Conservation (phyloP, 2,329 filamentous ascomycete genomes). For the Hypoxylon sp. region DNA sequence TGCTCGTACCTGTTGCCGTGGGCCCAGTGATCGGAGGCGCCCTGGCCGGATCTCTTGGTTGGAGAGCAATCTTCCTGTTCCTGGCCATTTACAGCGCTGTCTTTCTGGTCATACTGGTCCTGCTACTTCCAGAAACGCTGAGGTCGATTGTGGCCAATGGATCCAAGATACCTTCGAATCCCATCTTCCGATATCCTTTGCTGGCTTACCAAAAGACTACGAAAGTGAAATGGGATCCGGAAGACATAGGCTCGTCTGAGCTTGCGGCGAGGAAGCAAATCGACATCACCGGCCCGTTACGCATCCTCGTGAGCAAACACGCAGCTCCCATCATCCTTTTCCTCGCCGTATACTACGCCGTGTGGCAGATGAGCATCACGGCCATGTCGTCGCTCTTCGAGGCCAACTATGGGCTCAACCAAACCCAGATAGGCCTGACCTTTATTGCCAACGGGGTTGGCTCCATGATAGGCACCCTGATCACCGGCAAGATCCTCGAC, state of each 20-base stretch:
- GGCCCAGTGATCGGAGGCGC: constrained; percentile 62
- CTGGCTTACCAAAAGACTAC: constrained; percentile 46
- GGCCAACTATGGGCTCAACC: constrained; percentile 51
- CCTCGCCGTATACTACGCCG: constrained; percentile 59
- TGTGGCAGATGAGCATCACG: constrained; percentile 64
- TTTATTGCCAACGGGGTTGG: constrained; percentile 65
- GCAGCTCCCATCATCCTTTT: constrained; percentile 56
- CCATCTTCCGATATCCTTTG: constrained; percentile 44
- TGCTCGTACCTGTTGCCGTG: constrained; percentile 49
- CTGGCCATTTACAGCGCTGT: constrained; percentile 53
- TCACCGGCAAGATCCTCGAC: constrained; percentile 61
- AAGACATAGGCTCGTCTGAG: constrained; percentile 15
- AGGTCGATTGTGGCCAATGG: constrained; percentile 56
- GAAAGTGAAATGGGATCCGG: constrained; percentile 33
- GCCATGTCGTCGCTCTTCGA: constrained; percentile 60
- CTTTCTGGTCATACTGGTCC: constrained; percentile 50
- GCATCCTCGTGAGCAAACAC: constrained; percentile 55
- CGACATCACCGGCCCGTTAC: constrained; percentile 55
- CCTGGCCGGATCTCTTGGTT: constrained; percentile 58
- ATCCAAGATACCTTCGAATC: constrained; percentile 31
- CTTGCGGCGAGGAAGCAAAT: constrained; percentile 46
- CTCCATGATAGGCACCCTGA: constrained; percentile 60
- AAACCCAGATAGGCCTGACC: constrained; percentile 57
- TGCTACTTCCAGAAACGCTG: constrained; percentile 57
- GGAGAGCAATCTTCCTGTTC: constrained; percentile 64